phyloP scores from a whole-genome alignment of 257 asterid species.

The Fraxinus cuspidata region DNA sequence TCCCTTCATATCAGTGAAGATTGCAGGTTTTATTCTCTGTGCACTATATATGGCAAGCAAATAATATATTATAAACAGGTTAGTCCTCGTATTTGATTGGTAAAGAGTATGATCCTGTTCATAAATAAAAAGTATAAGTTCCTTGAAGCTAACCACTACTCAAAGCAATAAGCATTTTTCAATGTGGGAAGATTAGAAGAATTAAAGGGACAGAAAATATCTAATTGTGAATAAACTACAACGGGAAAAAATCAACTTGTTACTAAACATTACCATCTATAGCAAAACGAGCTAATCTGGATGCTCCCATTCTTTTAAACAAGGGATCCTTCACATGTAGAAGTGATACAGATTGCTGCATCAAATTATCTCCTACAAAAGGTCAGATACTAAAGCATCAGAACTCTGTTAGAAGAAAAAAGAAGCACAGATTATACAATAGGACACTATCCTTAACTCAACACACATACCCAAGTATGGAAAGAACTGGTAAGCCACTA shows the following conservation, averaged over 20 bases:
- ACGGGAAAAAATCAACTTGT: conserved; percentile 5
- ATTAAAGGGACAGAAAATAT: background rate
- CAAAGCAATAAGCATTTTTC: background rate
- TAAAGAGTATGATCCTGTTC: conserved; percentile 4
- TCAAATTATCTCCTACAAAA: conserved; percentile 73
- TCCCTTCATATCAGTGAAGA: conserved; percentile 2
- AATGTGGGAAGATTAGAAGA: conserved; percentile 1
- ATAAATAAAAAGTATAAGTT: background rate
- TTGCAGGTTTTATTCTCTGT: conserved; percentile 1
- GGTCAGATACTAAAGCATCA: conserved; percentile 23
- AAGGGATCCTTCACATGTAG: conserved; percentile 90
- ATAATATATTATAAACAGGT: background rate
- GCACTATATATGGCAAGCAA: background rate
- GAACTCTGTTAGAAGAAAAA: conserved; percentile 16
- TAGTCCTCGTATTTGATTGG: background rate
- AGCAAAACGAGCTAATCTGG: conserved; percentile 92
- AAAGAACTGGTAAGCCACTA: conserved; percentile 73
- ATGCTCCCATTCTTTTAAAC: conserved; percentile 97
- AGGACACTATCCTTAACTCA: conserved; percentile 13
- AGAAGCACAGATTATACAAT: conserved; percentile 4
- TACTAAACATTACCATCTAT: conserved; percentile 65
- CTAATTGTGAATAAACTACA: conserved; percentile 1
- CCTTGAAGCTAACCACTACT: background rate
- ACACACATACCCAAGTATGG: conserved; percentile 83
- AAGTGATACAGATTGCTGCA: conserved; percentile 89